These are phyloP conservation scores for Cenococcum geophilum DNA, from an alignment of 495 filamentous ascomycete genomes.

Conservation along the genomic window DNA sequence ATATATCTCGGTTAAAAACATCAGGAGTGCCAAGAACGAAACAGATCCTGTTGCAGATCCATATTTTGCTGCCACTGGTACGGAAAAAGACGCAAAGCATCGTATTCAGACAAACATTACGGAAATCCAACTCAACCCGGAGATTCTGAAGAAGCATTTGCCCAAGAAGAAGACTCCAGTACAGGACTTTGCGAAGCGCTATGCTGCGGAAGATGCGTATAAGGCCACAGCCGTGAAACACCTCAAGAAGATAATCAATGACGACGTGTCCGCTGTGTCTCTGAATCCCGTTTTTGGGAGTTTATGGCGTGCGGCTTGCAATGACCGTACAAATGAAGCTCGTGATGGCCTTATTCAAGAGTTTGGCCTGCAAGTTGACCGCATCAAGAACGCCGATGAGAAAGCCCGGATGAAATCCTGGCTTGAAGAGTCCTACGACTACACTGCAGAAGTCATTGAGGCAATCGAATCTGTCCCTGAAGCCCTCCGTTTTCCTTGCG, in stretches of 20 bases:
- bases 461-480: constrained; percentile 10
- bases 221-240: constrained; percentile 34
- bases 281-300: constrained; percentile 46
- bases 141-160: constrained; percentile 31
- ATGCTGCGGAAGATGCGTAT: constrained; percentile 37
- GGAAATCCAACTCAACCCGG: constrained; percentile 20
- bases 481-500: constrained; percentile 11
- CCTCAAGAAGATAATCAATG: constrained; percentile 39
- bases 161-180: constrained; percentile 33
- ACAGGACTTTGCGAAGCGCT: constrained; percentile 39
- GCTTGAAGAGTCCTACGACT: constrained; percentile 47
- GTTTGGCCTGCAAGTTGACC: constrained; percentile 38
- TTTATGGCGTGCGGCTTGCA: constrained; percentile 46
- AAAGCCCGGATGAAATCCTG: constrained; percentile 41
- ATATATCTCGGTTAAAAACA: constrained; percentile 4
- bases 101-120: constrained; percentile 19
- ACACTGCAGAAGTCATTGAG: constrained; percentile 37
- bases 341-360: constrained; percentile 39
- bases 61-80: constrained; percentile 5
- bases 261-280: constrained; percentile 40
- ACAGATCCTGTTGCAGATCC: constrained; percentile 8
- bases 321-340: constrained; percentile 38
- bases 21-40: constrained; percentile 13
- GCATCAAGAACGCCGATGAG: constrained; percentile 29
- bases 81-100: constrained; percentile 3